Evolutionary conservation across 208 protist genomes (phyloP).

Genomic region (Porcisia deanei): DNA sequence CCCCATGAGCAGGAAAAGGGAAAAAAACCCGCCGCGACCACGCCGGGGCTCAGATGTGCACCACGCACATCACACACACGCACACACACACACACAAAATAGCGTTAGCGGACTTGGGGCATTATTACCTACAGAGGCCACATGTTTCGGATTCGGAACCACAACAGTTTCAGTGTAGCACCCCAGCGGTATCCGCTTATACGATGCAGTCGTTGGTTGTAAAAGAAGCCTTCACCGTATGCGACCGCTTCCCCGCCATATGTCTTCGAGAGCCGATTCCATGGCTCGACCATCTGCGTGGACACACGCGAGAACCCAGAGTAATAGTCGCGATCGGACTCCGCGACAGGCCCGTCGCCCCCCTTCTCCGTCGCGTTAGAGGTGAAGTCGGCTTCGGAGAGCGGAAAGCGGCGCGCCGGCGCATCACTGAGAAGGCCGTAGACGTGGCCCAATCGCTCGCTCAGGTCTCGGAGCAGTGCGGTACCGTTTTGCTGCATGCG

Average conservation of each 20-base stretch:
- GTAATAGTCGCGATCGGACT: background rate
- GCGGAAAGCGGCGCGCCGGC: conserved; percentile 16
- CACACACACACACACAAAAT: too few species aligned
- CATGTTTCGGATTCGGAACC: conserved; percentile 22
- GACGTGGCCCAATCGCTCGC: conserved; percentile 14
- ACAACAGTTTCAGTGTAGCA: conserved; percentile 14
- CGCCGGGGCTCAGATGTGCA: background rate
- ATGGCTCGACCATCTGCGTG: conserved; percentile 71
- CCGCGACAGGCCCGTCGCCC: background rate
- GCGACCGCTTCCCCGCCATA: conserved; percentile 21
- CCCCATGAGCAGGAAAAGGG: too few species aligned
- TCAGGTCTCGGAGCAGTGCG: conserved; percentile 21
- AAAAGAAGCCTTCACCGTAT: conserved; percentile 64
- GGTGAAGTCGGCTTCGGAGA: conserved; percentile 13
- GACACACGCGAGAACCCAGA: conserved; percentile 9
- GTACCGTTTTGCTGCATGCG: conserved; percentile 15
- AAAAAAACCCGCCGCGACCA: too few species aligned
- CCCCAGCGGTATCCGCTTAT: conserved; percentile 56
- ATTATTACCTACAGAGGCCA: background rate
- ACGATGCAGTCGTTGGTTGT: conserved; percentile 65
- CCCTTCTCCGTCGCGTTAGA: conserved; percentile 3
- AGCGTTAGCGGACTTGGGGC: background rate
- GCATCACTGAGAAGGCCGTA: conserved; percentile 18
- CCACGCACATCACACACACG: too few species aligned
- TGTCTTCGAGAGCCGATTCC: conserved; percentile 32